Evolutionary conservation across 148 eudicot species (phyloP).

Genomic region (Amaranthus hypochondriacus): DNA sequence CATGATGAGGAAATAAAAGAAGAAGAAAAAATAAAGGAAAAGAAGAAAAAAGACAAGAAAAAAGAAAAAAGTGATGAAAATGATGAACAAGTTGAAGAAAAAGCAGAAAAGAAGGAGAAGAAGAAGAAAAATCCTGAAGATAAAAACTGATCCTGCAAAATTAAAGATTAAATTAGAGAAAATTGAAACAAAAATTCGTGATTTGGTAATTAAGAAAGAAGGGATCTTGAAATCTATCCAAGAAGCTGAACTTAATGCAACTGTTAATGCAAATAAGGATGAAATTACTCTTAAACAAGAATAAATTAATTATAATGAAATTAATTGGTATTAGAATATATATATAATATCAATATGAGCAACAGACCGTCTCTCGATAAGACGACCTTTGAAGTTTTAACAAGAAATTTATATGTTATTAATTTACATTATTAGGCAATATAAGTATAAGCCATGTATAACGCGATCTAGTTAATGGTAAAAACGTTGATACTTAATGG

Average conservation of each 20-base stretch:
- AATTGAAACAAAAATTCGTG: conserved; percentile 48
- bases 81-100: conserved; percentile 18
- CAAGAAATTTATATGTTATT: too few relatives aligned
- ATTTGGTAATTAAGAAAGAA: conserved; percentile 43
- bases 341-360: too few relatives aligned
- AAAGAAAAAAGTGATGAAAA: conserved; percentile 20
- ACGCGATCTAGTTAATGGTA: too few relatives aligned
- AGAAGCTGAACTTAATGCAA: conserved; percentile 35
- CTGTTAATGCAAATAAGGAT: conserved; percentile 11
- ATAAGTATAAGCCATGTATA: too few relatives aligned
- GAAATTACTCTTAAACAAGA: conserved; percentile 22
- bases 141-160: conserved; percentile 49
- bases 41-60: conserved; percentile 43
- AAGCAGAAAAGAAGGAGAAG: conserved; percentile 38
- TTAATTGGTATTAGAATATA: background rate
- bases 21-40: conserved; percentile 33
- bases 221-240: conserved; percentile 49
- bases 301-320: conserved; percentile 22
- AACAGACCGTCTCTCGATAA: too few relatives aligned
- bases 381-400: too few relatives aligned
- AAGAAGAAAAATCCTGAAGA: conserved; percentile 64
- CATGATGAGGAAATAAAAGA: conserved; percentile 30
- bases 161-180: conserved; percentile 54
- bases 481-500: background rate
- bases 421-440: too few relatives aligned